Conservation (phyloP, 2,329 filamentous ascomycete genomes). For the Ceratocystis papillata region DNA sequence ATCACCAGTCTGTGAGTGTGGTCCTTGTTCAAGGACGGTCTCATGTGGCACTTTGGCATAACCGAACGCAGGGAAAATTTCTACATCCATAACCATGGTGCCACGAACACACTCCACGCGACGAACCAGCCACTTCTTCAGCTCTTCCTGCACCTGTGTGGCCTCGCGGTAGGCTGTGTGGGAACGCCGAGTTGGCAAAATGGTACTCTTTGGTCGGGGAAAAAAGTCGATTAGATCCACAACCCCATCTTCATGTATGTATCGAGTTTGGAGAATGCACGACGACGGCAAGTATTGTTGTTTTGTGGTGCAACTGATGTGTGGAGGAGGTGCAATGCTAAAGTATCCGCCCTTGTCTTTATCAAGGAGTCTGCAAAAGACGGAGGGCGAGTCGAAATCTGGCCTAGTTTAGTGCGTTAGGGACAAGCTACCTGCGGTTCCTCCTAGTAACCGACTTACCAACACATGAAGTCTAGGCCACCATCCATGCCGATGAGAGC, state of each 20-base stretch:
- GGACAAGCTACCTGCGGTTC: neutral
- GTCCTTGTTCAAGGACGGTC: constrained; percentile 43
- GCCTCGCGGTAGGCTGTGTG: constrained; percentile 46
- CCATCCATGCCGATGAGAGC: constrained; percentile 64
- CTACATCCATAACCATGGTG: constrained; percentile 50
- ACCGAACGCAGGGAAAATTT: constrained; percentile 62
- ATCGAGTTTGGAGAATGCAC: constrained; percentile 67
- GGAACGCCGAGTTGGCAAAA: constrained; percentile 40
- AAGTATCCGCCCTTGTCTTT: constrained; percentile 66
- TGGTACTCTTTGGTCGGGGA: constrained; percentile 52
- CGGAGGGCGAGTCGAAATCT: constrained; percentile 64
- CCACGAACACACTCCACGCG: constrained; percentile 64
- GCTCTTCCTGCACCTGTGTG: constrained; percentile 45
- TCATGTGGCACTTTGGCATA: constrained; percentile 55
- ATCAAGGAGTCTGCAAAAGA: constrained; percentile 65
- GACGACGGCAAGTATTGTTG: constrained; percentile 67
- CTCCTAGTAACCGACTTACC: constrained; percentile 36
- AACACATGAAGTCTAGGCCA: constrained; percentile 68
- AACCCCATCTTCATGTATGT: constrained; percentile 64
- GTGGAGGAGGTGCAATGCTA: constrained; percentile 47
- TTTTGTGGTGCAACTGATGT: constrained; percentile 54
- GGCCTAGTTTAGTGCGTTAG: constrained; percentile 41
- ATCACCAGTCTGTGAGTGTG: constrained; percentile 33
- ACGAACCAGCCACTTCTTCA: constrained; percentile 61
- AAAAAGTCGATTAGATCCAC: constrained; percentile 67